These are phyloP conservation scores for Saxophila tyrrhenica DNA, from an alignment of 495 filamentous ascomycete species.

Conservation along the genomic window DNA sequence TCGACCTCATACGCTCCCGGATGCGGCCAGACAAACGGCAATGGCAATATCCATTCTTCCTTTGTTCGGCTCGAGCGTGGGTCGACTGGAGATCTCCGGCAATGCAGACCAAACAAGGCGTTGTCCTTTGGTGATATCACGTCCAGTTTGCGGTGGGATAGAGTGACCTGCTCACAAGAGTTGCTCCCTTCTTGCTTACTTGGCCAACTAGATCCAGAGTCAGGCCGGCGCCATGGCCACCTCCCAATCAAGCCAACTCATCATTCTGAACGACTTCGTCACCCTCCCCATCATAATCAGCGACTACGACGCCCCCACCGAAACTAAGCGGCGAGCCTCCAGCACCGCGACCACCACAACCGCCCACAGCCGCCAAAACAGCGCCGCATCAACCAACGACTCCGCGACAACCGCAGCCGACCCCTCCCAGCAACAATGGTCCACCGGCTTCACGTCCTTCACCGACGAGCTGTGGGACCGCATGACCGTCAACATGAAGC, in stretches of 20 bases:
- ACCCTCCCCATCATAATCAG: conserved; percentile 11
- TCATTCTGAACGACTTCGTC: conserved; percentile 6
- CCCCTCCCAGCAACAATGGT: conserved; percentile 2
- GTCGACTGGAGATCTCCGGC: too few relatives aligned
- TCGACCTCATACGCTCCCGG: too few relatives aligned
- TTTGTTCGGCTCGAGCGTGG: too few relatives aligned
- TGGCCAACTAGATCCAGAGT: too few relatives aligned
- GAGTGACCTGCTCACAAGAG: not conserved
- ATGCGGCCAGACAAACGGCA: too few relatives aligned
- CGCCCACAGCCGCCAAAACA: not conserved
- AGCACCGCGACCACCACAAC: not conserved
- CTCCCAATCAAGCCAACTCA: not conserved
- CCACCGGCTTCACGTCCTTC: conserved; percentile 6
- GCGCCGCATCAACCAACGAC: too few relatives aligned
- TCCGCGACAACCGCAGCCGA: not conserved
- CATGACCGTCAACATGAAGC: conserved; percentile 7
- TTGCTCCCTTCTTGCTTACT: not conserved
- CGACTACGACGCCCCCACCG: conserved; percentile 9
- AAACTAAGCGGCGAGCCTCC: not conserved
- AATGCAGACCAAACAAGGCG: too few relatives aligned
- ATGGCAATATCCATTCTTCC: too few relatives aligned
- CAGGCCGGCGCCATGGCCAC: not conserved
- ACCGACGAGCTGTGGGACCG: conserved; percentile 7
- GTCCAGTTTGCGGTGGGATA: too few relatives aligned
- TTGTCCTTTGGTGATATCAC: too few relatives aligned